Percentiles rank a stretch among this genome's conserved stretches.
phyloP scores from a whole-genome alignment of 1,139 yeast species.

The Trichomonascaceae sp. region DNA sequence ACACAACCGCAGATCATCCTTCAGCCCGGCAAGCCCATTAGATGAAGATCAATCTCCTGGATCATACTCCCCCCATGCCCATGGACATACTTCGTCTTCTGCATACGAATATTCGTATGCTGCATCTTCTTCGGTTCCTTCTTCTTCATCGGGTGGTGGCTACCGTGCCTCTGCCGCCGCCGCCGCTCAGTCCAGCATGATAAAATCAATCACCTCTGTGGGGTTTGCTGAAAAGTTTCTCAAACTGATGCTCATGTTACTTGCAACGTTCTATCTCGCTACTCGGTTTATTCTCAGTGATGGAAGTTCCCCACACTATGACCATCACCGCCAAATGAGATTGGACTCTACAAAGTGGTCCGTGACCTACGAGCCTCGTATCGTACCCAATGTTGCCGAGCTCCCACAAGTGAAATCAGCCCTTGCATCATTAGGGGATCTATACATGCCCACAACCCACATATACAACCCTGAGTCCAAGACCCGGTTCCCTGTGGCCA shows the following conservation, averaged over 20 bases:
- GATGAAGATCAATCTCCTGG: not conserved
- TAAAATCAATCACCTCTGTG: no score
- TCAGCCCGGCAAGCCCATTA: not conserved
- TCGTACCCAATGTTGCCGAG: slow-evolving; percentile 3
- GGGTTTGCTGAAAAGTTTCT: no score
- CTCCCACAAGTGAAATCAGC: not conserved
- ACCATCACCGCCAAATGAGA: not conserved
- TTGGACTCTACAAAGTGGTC: slow-evolving; percentile 1
- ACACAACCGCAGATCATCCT: not conserved
- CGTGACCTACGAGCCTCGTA: slow-evolving; percentile 3
- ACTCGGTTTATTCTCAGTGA: no score
- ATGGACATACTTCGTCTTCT: no score
- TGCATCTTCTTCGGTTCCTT: not conserved
- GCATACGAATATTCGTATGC: no score
- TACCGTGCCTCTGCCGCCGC: no score
- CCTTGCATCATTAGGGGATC: not conserved
- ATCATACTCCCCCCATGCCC: not conserved
- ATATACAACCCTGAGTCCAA: not conserved
- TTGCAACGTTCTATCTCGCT: no score
- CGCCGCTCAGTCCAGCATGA: no score
- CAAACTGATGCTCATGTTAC: no score
- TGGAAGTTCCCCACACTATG: not conserved
- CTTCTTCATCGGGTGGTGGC: not conserved
- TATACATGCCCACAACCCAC: not conserved
- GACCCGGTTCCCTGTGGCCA: slow-evolving; percentile 29